Base-by-base conservation (phyloP, 2,329 filamentous ascomycete genomes). In the Paraphoma sp. region DNA sequence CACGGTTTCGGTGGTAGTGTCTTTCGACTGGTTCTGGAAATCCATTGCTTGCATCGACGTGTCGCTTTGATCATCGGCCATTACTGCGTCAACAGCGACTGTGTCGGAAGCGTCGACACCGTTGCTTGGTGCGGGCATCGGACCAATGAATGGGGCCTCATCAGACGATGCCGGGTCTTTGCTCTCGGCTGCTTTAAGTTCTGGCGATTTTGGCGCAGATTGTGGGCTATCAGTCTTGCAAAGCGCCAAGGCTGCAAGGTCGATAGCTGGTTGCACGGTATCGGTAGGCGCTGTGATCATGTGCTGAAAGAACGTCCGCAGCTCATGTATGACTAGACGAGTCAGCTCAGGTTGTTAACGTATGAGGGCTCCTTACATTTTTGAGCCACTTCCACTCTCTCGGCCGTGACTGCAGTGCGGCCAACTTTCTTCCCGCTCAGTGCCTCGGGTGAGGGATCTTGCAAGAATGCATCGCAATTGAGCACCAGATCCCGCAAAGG, bases 401-500 rank as follows among this genome's bases (percentile, higher is more conserved):
- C 79, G 41, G 83, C 75, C 71, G 85, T 77, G 76, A 93, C 79
- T 75, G 86, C 82, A 78, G 89, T 78, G 33, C 90, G 89, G n/a
- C 92, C 92, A 40, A 97, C 90, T 33, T 87, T 85, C 63, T 93
- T 92, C 29, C 81, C 79, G 48, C 82, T 80, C 42, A 95, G 81
- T 28, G 81, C 84, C 55, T 87, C 84, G 42, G 88, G 86, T 8
- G 84, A 85, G 4, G 91, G 76, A 3, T 89, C 85, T 70, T 95
- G 86, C 62, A 89, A 86, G 68, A 89, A 86, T 4, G 87, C 77
- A 28, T 94, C 87, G 63, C 91, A 92, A 48, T 92, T 82, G 55
- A 96, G 81, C 3, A 97, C 88, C 62, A 97, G 85, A 5, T 95
- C 85, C 48, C 94, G 87, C 30, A 98, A 82, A 2, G 91, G 88